A percentile compares a stretch with the other conserved stretches of the same genome.
Conservation (phyloP, 495 filamentous ascomycete genomes). For the Chaetomium cochliodes region DNA sequence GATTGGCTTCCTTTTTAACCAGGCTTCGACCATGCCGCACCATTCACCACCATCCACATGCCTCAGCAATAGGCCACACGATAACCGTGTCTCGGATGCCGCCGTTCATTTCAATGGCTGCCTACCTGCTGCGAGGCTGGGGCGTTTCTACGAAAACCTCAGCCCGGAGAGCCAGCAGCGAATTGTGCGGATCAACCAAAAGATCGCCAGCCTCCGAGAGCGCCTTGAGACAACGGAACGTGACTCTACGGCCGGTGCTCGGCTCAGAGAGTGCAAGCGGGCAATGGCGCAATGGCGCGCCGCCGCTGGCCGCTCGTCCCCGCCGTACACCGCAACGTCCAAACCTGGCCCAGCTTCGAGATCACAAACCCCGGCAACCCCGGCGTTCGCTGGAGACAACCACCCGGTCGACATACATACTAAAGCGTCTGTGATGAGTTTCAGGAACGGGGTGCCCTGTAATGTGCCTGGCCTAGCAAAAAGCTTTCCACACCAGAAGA, state of each 20-base stretch:
- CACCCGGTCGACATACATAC: constrained; percentile 27
- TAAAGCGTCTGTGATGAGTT: constrained; percentile 31
- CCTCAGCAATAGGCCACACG: constrained; percentile 31
- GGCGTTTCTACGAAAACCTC: constrained; percentile 28
- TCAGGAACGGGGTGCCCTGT: constrained; percentile 25
- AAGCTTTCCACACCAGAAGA: constrained; percentile 32
- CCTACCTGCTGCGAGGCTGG: constrained; percentile 22
- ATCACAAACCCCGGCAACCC: background rate
- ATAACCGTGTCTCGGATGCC: constrained; percentile 28
- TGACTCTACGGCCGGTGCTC: constrained; percentile 22
- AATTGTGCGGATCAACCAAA: constrained; percentile 25
- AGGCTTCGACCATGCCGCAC: background rate
- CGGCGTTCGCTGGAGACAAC: background rate
- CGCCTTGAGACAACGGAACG: constrained; percentile 27
- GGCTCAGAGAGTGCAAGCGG: constrained; percentile 26
- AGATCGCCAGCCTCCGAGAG: constrained; percentile 20
- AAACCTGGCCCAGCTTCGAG: background rate
- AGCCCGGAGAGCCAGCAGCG: constrained; percentile 25
- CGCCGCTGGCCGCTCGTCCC: constrained; percentile 18
- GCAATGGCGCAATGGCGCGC: constrained; percentile 25
- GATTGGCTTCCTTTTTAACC: background rate
- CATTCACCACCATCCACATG: constrained; percentile 25
- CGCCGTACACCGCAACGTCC: background rate
- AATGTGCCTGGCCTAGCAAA: constrained; percentile 22
- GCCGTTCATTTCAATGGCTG: constrained; percentile 34